Evolutionary conservation across 2,329 filamentous ascomycete species (phyloP).

Genomic region (Phaeophleospora eucalypticola): DNA sequence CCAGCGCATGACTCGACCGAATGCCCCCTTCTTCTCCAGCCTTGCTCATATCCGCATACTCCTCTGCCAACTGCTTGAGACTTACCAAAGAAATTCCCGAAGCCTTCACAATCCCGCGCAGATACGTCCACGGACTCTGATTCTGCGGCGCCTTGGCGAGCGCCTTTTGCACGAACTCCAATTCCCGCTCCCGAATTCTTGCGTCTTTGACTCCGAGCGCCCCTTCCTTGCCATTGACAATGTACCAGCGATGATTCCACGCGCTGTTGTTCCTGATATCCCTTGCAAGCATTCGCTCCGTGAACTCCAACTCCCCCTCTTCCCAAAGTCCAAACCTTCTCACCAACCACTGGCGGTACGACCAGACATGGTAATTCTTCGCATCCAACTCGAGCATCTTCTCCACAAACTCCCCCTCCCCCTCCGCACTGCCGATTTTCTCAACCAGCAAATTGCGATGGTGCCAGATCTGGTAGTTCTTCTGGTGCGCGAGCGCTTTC

Average conservation of each 20-base stretch:
- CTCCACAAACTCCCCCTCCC: slow-evolving; percentile 70
- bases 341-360: slow-evolving; percentile 79
- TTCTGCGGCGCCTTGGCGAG: slow-evolving; percentile 84
- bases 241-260: slow-evolving; percentile 94
- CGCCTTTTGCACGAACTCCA: slow-evolving; percentile 63
- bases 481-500: slow-evolving; percentile 76
- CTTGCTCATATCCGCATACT: slow-evolving; percentile 50
- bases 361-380: slow-evolving; percentile 99
- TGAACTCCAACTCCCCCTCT: slow-evolving; percentile 60
- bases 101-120: slow-evolving; percentile 70
- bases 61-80: slow-evolving; percentile 51
- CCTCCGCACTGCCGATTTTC: slow-evolving; percentile 38
- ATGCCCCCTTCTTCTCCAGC: slow-evolving; percentile 45
- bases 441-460: slow-evolving; percentile 56
- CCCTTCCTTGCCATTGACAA: slow-evolving; percentile 65
- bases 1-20: slow-evolving; percentile 60
- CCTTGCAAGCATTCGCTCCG: slow-evolving; percentile 66
- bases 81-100: slow-evolving; percentile 50
- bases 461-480: slow-evolving; percentile 98
- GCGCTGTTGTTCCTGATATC: slow-evolving; percentile 96
- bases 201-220: slow-evolving; percentile 39
- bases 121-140: slow-evolving; percentile 89
- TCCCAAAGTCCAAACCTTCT: slow-evolving; percentile 56
- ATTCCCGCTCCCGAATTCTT: slow-evolving; percentile 67
- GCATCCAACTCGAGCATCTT: slow-evolving; percentile 79